Percentiles rank a stretch among this genome's conserved stretches.
Evolutionary conservation across 2,329 filamentous ascomycete genomes (phyloP).

Genomic region (Aureobasidium vineae): DNA sequence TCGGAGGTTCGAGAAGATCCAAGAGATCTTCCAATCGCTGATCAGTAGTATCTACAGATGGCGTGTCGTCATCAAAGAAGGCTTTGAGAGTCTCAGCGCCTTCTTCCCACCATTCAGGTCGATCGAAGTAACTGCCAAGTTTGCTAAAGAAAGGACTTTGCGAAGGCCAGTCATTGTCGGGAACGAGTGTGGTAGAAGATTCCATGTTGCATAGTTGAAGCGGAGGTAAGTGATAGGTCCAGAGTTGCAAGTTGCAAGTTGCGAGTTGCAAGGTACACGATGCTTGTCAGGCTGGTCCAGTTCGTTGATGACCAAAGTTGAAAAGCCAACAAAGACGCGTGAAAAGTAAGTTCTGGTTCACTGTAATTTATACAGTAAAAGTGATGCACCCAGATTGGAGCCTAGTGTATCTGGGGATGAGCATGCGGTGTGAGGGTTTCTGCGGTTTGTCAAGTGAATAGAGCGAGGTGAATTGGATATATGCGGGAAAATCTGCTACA

Average conservation of each 20-base stretch:
- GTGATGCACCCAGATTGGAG: neutral
- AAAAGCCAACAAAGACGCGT: neutral
- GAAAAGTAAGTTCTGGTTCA: neutral
- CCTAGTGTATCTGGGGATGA: neutral
- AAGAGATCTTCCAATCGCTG: slow-evolving; percentile 7
- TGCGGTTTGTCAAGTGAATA: neutral
- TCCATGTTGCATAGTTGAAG: slow-evolving; percentile 7
- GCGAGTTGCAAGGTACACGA: neutral
- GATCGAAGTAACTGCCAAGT: slow-evolving; percentile 9
- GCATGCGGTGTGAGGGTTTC: neutral
- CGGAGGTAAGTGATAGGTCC: too few relatives aligned
- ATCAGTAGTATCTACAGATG: neutral
- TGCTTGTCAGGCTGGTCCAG: neutral
- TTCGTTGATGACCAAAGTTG: neutral
- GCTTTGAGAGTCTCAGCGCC: neutral
- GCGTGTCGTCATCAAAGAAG: neutral
- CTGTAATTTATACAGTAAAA: neutral
- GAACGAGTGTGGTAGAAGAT: neutral
- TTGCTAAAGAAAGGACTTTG: neutral
- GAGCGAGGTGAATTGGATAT: neutral
- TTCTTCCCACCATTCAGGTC: slow-evolving; percentile 16
- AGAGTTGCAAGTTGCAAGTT: neutral
- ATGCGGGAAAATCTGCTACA: too few relatives aligned
- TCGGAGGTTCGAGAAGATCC: neutral
- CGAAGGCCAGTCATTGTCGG: neutral